A percentile compares a stretch with the other conserved stretches of the same genome.
These are phyloP conservation scores for Larix kaempferi DNA, from an alignment of 75 land plant genomes.

Conservation along the genomic window DNA sequence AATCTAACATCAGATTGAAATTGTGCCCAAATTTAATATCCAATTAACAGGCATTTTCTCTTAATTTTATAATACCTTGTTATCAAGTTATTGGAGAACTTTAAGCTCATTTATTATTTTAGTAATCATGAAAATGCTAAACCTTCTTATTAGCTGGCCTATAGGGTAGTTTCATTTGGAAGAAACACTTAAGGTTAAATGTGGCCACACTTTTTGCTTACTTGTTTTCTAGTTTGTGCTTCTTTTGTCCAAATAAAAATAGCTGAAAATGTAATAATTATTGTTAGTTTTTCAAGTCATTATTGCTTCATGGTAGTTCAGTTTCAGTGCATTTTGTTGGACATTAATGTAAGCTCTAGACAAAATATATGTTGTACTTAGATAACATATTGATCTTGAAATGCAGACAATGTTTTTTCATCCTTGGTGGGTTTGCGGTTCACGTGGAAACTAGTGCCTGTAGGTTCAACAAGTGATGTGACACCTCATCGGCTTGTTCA, in stretches of 20 bases:
- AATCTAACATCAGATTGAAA: no score
- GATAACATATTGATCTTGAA: constrained; percentile 4
- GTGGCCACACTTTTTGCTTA: no score
- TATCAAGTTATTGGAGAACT: no score
- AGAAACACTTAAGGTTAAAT: no score
- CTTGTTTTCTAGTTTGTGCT: neutral
- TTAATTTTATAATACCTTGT: no score
- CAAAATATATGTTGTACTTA: neutral
- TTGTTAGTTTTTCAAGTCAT: neutral
- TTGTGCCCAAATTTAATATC: no score
- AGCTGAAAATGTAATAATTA: neutral
- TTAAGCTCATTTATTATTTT: no score
- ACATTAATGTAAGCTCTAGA: neutral
- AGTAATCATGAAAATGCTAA: no score
- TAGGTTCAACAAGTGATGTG: constrained; percentile 21
- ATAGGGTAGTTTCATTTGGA: no score
- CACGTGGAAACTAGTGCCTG: constrained; percentile 72
- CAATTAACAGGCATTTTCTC: no score
- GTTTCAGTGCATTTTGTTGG: neutral
- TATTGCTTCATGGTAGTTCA: neutral
- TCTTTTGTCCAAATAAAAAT: neutral
- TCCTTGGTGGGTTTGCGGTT: constrained; percentile 90
- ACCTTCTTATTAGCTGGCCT: no score
- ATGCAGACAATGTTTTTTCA: constrained; percentile 93
- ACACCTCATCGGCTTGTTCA: constrained; percentile 64